phyloP scores from a whole-genome alignment of 2,329 filamentous ascomycete species.

The Didymella lethalis region DNA sequence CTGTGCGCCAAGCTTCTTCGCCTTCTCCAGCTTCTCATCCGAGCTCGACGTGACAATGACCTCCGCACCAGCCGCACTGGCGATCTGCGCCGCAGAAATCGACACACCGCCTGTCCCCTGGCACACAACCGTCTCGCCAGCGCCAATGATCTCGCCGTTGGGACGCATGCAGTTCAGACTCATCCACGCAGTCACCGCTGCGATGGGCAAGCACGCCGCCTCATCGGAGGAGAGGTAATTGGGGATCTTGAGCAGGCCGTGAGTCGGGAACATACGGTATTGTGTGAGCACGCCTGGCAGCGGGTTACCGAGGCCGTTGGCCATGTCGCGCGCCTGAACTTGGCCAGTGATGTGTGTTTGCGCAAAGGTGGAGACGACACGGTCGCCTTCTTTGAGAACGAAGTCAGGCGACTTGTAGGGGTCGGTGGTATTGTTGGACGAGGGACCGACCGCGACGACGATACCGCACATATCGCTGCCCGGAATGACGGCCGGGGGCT shows the following conservation, averaged over 20 bases:
- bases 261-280: constrained; percentile 66
- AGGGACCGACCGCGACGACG: constrained; percentile 59
- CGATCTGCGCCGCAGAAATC: constrained; percentile 53
- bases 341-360: constrained; percentile 66
- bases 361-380: constrained; percentile 72
- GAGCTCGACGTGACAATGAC: constrained; percentile 68
- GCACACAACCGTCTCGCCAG: constrained; percentile 48
- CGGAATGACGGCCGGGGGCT: constrained; percentile 61
- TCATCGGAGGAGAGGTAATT: constrained; percentile 66
- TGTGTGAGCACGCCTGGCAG: constrained; percentile 65
- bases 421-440: constrained; percentile 48
- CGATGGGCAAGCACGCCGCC: constrained; percentile 67
- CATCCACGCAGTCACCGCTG: constrained; percentile 71
- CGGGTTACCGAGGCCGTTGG: constrained; percentile 67
- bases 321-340: constrained; percentile 63
- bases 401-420: constrained; percentile 57
- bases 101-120: constrained; percentile 57
- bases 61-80: constrained; percentile 52
- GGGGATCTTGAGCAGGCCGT: constrained; percentile 65
- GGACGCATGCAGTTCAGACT: constrained; percentile 68
- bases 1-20: constrained; percentile 65
- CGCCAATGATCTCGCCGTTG: constrained; percentile 59
- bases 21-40: constrained; percentile 61
- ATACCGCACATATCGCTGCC: constrained; percentile 76
- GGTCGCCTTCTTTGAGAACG: constrained; percentile 59